phyloP scores from a whole-genome alignment of 1,284 basidiomycete species.

The Flammula alnicola region DNA sequence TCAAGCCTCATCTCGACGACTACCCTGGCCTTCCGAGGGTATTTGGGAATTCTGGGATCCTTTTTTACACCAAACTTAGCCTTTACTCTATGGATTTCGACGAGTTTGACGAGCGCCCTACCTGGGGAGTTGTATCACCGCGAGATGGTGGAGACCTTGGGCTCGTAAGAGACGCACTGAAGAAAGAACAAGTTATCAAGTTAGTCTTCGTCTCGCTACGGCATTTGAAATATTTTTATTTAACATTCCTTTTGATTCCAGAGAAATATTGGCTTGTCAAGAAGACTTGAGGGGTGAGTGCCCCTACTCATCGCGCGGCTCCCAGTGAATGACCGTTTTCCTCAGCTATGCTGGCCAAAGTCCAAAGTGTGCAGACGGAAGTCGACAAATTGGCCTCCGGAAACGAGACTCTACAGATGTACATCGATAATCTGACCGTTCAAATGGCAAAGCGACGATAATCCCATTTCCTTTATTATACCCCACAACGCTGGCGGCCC shows the following conservation, averaged over 20 bases:
- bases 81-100: conserved; percentile 50
- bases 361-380: conserved; percentile 72
- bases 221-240: neutral
- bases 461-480: neutral
- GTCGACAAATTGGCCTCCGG: conserved; percentile 77
- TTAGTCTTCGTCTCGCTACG: conserved; percentile 24
- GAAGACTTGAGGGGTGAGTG: conserved; percentile 71
- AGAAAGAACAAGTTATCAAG: conserved; percentile 58
- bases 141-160: conserved; percentile 60
- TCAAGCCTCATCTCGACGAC: too few relatives aligned
- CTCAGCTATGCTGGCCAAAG: conserved; percentile 70
- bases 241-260: conserved; percentile 32
- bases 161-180: conserved; percentile 72
- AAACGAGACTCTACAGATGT: conserved; percentile 84
- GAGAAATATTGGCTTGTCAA: conserved; percentile 75
- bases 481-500: neutral
- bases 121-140: conserved; percentile 59
- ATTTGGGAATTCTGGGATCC: too few relatives aligned
- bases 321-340: conserved; percentile 7
- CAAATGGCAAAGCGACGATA: conserved; percentile 79
- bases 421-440: conserved; percentile 85
- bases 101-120: conserved; percentile 59
- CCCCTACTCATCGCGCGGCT: neutral
- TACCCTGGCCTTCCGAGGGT: too few relatives aligned
- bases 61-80: too few relatives aligned